Evolutionary conservation across 2,329 filamentous ascomycete genomes (phyloP), one percentile per base, ranked within the genome.

Genomic region (Colletotrichum plurivorum): DNA sequence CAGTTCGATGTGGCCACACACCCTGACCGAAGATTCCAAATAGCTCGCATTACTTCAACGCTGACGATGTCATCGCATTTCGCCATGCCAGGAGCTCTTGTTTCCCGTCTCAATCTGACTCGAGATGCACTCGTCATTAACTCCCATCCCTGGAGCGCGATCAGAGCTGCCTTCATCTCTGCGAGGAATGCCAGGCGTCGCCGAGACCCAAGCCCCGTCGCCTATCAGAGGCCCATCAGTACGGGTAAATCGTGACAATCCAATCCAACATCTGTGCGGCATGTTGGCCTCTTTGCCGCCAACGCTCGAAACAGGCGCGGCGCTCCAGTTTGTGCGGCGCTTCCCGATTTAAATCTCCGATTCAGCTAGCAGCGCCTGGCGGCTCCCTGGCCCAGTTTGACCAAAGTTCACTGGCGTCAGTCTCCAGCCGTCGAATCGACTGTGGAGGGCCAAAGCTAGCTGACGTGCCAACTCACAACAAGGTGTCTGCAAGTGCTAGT

Each of bases 311-410:
- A 45, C 49, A 60, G 43, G 22, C 36, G 51, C 51, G 51, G 20
- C 36, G 27, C 51, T 39, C 25, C 10, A 49, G 48, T n/a, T 31
- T 25, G 46, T 31, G 41, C 43, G 61, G 48, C 55, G 31, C 39
- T 53, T 67, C 31, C 62, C 63, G 54, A 22, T n/a, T 45, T 59
- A 56, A 66, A 59, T 69, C 55, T 66, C 66, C 66, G 67, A 60
- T n/a, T 53, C n/a, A 53, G 18, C 25, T 52, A 36, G 27, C 39
- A 5, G 20, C 39, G 57, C 41, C 27, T 48, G 55, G 15, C 55
- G 43, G 51, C 36, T 46, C 62, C 18, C 36, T 55, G 55, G 45
- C 61, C 27, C 27, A 45, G 5, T 39, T 16, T n/a, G 8, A 41
- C 27, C 61, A 31, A 59, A 39, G 15, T 51, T 53, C 55, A 4